Evolutionary conservation across 352 stramenopile genomes (phyloP).

Genomic region (Halophytophthora polymorphica): DNA sequence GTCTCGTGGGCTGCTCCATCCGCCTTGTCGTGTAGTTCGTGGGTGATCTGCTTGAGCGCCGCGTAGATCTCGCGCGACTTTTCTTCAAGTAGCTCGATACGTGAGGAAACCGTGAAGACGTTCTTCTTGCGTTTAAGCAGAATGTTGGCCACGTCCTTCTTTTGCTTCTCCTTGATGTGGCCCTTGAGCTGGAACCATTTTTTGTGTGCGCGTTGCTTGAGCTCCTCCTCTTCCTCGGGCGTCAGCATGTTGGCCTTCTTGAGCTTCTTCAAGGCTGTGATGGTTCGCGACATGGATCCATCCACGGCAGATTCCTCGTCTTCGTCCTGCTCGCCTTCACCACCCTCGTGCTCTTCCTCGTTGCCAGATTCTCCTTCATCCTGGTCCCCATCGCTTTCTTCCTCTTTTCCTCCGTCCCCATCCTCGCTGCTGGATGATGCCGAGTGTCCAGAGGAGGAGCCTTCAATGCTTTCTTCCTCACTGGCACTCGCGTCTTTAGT

Average conservation of each 20-base stretch:
- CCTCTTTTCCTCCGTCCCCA: slow-evolving; percentile 5
- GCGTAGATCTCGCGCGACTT: slow-evolving; percentile 68
- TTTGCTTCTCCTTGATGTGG: slow-evolving; percentile 75
- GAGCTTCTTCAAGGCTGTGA: slow-evolving; percentile 66
- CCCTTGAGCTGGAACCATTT: slow-evolving; percentile 75
- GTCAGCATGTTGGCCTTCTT: slow-evolving; percentile 60
- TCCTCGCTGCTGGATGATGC: neutral
- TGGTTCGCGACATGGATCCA: slow-evolving; percentile 47
- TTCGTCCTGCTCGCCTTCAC: slow-evolving; percentile 8
- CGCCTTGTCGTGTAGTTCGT: slow-evolving; percentile 54
- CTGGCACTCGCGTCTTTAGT: neutral
- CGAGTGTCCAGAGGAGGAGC: neutral
- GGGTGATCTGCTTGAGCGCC: slow-evolving; percentile 58
- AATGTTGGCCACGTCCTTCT: slow-evolving; percentile 73
- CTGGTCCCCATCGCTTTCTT: slow-evolving; percentile 8
- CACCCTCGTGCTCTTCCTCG: slow-evolving; percentile 8
- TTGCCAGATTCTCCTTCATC: neutral
- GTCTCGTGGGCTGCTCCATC: slow-evolving; percentile 38
- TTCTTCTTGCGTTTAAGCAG: slow-evolving; percentile 80
- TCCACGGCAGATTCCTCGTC: slow-evolving; percentile 12
- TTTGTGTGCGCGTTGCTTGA: slow-evolving; percentile 57
- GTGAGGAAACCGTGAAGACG: slow-evolving; percentile 69
- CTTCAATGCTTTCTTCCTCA: neutral
- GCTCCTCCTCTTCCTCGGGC: slow-evolving; percentile 51
- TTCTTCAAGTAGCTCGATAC: slow-evolving; percentile 70